Conservation (phyloP, 768 basidiomycete species). For the Neoboletus subvelutipes region DNA sequence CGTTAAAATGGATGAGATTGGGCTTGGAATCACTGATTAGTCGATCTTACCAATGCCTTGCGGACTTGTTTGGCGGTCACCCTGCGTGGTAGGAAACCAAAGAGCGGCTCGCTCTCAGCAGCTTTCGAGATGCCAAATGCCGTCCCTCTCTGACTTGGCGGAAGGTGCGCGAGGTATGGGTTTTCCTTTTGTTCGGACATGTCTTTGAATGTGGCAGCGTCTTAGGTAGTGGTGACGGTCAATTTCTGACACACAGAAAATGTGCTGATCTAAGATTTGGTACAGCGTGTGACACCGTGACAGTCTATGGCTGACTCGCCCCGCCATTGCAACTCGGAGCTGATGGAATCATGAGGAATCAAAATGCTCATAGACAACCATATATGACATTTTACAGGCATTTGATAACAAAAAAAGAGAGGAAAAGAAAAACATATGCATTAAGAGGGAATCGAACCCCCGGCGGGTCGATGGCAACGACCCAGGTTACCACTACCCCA, state of each 20-base stretch:
- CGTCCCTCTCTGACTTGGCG: conserved; percentile 32
- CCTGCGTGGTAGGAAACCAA: conserved; percentile 70
- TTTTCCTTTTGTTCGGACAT: conserved; percentile 39
- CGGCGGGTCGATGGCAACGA: conserved; percentile 80
- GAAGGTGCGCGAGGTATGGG: conserved; percentile 53
- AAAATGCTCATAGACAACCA: no score
- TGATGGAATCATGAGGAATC: background rate
- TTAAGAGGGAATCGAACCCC: conserved; percentile 71
- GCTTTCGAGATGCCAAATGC: conserved; percentile 6
- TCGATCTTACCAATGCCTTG: conserved; percentile 60
- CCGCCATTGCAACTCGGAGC: background rate
- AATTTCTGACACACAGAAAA: conserved; percentile 4
- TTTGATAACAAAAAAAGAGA: background rate
- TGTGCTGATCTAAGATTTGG: conserved; percentile 12
- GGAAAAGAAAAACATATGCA: conserved; percentile 7
- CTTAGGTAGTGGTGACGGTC: background rate
- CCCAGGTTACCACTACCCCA: conserved; percentile 69
- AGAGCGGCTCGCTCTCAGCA: conserved; percentile 56
- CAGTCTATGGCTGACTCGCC: background rate
- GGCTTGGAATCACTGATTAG: background rate
- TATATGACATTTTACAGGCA: background rate
- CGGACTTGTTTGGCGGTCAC: conserved; percentile 66
- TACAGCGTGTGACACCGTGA: conserved; percentile 1
- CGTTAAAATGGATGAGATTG: background rate
- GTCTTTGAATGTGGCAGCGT: background rate